Conservation (phyloP, 2,329 filamentous ascomycete genomes). For the Harringtonia aguacate region DNA sequence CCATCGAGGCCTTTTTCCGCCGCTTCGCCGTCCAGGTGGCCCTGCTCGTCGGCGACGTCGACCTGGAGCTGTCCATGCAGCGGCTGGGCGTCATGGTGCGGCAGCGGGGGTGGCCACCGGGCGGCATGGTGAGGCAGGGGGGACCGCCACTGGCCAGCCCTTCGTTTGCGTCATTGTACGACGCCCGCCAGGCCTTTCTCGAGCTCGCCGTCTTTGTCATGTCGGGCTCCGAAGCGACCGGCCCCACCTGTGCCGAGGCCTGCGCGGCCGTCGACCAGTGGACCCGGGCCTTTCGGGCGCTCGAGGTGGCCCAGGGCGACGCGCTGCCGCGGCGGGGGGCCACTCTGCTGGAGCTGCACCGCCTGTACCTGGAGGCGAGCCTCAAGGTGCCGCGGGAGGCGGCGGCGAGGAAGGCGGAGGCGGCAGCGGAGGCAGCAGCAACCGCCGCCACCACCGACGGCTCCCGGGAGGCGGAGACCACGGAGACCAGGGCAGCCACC, state of each 20-base stretch:
- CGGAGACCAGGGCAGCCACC: too few relatives aligned
- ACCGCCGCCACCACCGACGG: background rate
- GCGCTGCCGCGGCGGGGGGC: background rate
- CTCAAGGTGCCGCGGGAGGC: background rate
- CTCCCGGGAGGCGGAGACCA: too few relatives aligned
- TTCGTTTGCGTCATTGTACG: background rate
- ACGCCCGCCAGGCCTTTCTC: conserved; percentile 4
- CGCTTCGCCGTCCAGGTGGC: conserved; percentile 8
- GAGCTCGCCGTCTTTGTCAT: conserved; percentile 1
- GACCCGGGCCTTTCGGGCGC: conserved; percentile 1
- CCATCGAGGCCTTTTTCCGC: conserved; percentile 5
- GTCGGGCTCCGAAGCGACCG: background rate
- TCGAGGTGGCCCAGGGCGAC: background rate
- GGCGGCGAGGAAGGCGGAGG: too few relatives aligned
- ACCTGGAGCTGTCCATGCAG: background rate
- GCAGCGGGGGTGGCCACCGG: background rate
- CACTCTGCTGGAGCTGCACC: conserved; percentile 4
- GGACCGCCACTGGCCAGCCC: too few relatives aligned
- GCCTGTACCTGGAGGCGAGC: conserved; percentile 1
- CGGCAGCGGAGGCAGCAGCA: too few relatives aligned
- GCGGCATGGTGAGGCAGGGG: background rate
- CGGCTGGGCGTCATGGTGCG: background rate
- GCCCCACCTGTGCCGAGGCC: background rate
- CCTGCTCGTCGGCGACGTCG: conserved; percentile 5
- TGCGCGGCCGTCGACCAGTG: background rate